Conservation (phyloP, 352 stramenopile species). For the Elongisporangium prolatum region DNA sequence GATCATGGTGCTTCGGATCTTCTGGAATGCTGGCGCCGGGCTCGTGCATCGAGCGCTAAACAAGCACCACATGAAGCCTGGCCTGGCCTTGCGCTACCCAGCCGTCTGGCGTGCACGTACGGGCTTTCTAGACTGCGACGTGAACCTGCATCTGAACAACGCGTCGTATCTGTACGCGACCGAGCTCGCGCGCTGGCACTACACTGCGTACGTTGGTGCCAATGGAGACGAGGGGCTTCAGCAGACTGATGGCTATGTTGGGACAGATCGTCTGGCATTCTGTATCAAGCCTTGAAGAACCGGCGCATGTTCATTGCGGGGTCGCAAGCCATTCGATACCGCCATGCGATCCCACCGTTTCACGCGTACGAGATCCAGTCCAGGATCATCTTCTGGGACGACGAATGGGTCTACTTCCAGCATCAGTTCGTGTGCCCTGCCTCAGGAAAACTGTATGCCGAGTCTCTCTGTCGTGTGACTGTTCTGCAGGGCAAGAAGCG, state of each 20-base stretch:
- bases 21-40: conserved; percentile 66
- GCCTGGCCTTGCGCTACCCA: conserved; percentile 57
- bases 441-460: conserved; percentile 46
- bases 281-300: conserved; percentile 58
- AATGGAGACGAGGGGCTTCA: too few relatives aligned
- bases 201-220: conserved; percentile 67
- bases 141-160: conserved; percentile 89
- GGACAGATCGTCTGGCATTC: conserved; percentile 19
- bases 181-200: conserved; percentile 84
- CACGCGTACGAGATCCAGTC: conserved; percentile 59
- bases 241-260: too few relatives aligned
- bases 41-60: conserved; percentile 51
- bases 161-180: conserved; percentile 77
- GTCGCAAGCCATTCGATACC: conserved; percentile 62
- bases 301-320: conserved; percentile 52
- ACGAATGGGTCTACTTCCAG: conserved; percentile 58
- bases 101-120: conserved; percentile 62
- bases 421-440: conserved; percentile 51
- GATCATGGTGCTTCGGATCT: conserved; percentile 57
- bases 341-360: conserved; percentile 51
- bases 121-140: conserved; percentile 71
- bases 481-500: conserved; percentile 19
- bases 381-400: conserved; percentile 47
- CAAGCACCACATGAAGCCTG: conserved; percentile 39
- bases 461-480: conserved; percentile 29